These are phyloP conservation scores for Penicillium odoratum DNA, from an alignment of 495 filamentous ascomycete species.

Conservation along the genomic window DNA sequence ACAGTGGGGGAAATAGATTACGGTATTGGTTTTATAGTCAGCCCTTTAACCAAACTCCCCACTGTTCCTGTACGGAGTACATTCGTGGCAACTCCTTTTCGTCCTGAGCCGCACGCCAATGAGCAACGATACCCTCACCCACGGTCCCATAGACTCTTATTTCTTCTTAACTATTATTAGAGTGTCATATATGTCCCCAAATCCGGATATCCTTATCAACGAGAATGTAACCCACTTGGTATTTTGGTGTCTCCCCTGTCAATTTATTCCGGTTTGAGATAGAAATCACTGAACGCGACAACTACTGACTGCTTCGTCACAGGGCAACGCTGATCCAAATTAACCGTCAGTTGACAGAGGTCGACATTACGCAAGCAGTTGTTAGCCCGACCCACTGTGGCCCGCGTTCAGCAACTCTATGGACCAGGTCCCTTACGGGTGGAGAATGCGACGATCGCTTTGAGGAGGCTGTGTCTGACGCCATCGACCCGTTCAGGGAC, in stretches of 20 bases:
- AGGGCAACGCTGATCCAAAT: conserved; percentile 40
- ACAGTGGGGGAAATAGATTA: neutral
- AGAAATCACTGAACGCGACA: conserved; percentile 12
- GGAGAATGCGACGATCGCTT: conserved; percentile 47
- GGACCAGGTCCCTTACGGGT: conserved; percentile 48
- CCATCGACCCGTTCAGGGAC: conserved; percentile 28
- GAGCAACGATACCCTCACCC: neutral
- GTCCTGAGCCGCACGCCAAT: neutral
- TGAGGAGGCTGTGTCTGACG: conserved; percentile 33
- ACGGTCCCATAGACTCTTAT: neutral
- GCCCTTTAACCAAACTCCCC: neutral
- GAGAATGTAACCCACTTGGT: conserved; percentile 16
- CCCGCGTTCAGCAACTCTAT: conserved; percentile 40
- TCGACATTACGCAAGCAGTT: conserved; percentile 48
- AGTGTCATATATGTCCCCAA: neutral
- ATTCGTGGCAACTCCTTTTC: conserved; percentile 24
- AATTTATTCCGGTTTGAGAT: conserved; percentile 24
- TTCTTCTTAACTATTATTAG: conserved; percentile 5
- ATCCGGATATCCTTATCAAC: conserved; percentile 1
- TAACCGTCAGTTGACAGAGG: conserved; percentile 28
- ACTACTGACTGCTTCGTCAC: conserved; percentile 7
- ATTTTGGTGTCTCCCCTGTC: neutral
- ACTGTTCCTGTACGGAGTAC: neutral
- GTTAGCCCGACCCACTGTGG: conserved; percentile 33
- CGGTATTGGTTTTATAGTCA: neutral